Conservation (phyloP, 192 early-diverging fungal species). For the Anaeromyces robustus region DNA sequence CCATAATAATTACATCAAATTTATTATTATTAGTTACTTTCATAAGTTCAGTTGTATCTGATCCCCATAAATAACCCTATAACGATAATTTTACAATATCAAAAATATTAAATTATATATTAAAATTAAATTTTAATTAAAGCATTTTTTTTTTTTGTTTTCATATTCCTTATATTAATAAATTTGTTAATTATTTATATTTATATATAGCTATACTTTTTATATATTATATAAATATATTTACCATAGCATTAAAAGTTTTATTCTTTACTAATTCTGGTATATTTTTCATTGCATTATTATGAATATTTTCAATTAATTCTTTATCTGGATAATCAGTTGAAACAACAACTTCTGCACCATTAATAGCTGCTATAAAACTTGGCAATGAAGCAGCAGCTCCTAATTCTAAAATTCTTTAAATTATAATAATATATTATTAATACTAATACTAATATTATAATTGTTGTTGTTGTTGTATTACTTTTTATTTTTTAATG, state of each 20-base stretch:
- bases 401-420: neutral
- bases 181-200: too few species aligned
- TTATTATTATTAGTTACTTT: slow-evolving; percentile 9
- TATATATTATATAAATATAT: too few species aligned
- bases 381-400: neutral
- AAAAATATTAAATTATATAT: too few species aligned
- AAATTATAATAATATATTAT: too few species aligned
- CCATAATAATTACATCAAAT: slow-evolving; percentile 9
- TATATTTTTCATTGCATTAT: slow-evolving; percentile 41
- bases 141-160: too few species aligned
- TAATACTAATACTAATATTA: too few species aligned
- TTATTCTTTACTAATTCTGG: slow-evolving; percentile 8
- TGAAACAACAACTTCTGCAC: slow-evolving; percentile 24
- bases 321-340: slow-evolving; percentile 68
- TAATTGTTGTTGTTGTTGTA: too few species aligned
- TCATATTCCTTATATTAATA: too few species aligned
- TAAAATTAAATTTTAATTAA: too few species aligned
- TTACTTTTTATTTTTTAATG: too few species aligned
- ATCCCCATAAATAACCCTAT: slow-evolving; percentile 59
- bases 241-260: neutral
- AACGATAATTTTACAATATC: neutral
- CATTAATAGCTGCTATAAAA: neutral
- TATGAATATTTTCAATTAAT: slow-evolving; percentile 57
- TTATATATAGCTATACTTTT: too few species aligned
- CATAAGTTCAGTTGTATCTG: slow-evolving; percentile 20